Conservation (phyloP, 2,329 filamentous ascomycete genomes). For the Lasiodiplodia citricola region DNA sequence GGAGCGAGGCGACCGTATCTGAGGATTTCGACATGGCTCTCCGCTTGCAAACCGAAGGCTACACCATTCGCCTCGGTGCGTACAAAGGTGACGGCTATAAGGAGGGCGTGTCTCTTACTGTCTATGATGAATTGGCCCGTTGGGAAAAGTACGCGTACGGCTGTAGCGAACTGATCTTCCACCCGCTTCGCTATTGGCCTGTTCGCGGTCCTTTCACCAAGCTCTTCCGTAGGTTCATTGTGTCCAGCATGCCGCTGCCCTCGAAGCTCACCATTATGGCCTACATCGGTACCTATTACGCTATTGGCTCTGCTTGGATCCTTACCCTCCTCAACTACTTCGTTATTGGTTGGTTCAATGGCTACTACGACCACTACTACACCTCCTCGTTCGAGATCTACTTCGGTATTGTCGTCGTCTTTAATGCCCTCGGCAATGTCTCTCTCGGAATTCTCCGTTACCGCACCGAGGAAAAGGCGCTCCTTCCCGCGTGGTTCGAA, state of each 20-base stretch:
- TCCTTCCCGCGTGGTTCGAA: constrained; percentile 59
- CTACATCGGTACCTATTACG: constrained; percentile 82
- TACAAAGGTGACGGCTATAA: constrained; percentile 81
- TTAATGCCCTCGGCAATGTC: constrained; percentile 76
- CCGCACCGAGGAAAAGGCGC: constrained; percentile 66
- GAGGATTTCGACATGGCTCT: constrained; percentile 85
- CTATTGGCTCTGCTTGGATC: constrained; percentile 76
- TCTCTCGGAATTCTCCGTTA: constrained; percentile 75
- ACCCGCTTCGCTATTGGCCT: constrained; percentile 76
- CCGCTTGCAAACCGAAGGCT: constrained; percentile 73
- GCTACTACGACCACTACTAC: constrained; percentile 77
- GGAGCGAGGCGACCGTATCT: constrained; percentile 80
- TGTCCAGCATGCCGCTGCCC: constrained; percentile 74
- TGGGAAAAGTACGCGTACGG: constrained; percentile 91
- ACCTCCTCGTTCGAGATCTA: constrained; percentile 78
- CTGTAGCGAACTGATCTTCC: constrained; percentile 81
- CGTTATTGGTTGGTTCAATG: constrained; percentile 76
- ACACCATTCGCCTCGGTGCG: constrained; percentile 73
- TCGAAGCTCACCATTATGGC: constrained; percentile 78
- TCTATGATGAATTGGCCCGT: constrained; percentile 81
- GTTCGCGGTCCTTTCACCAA: constrained; percentile 78
- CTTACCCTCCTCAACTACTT: constrained; percentile 78
- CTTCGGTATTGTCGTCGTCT: constrained; percentile 80
- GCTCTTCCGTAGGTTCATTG: constrained; percentile 75
- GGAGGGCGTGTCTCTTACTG: constrained; percentile 81